A percentile compares a stretch with the other conserved stretches of the same genome.
phyloP scores from a whole-genome alignment of 192 early-diverging fungal genomes.

The Coemansia sp. region DNA sequence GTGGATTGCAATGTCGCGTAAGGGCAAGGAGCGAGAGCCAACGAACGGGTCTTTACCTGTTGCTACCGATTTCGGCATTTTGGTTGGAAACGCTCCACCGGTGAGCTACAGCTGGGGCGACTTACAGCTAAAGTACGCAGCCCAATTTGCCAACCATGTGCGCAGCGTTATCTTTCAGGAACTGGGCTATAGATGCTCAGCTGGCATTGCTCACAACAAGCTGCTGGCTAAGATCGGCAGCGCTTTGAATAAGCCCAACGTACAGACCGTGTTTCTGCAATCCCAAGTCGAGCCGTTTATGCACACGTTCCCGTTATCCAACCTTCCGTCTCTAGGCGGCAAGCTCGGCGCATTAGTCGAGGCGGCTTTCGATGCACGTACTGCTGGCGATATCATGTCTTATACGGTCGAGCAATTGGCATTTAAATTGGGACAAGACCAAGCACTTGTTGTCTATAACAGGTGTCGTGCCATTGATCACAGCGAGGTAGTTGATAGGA shows the following conservation, averaged over 20 bases:
- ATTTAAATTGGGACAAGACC: slow-evolving; percentile 31
- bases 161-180: slow-evolving; percentile 64
- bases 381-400: slow-evolving; percentile 34
- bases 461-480: slow-evolving; percentile 54
- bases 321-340: slow-evolving; percentile 87
- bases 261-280: slow-evolving; percentile 71
- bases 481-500: slow-evolving; percentile 36
- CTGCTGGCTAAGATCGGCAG: slow-evolving; percentile 85
- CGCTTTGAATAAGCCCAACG: slow-evolving; percentile 80
- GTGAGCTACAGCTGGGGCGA: slow-evolving; percentile 67
- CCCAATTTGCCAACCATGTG: slow-evolving; percentile 67
- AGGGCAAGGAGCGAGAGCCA: slow-evolving; percentile 48
- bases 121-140: slow-evolving; percentile 74
- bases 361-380: slow-evolving; percentile 55
- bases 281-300: slow-evolving; percentile 64
- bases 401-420: slow-evolving; percentile 44
- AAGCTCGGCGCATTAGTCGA: slow-evolving; percentile 78
- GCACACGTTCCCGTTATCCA: slow-evolving; percentile 64
- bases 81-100: slow-evolving; percentile 41
- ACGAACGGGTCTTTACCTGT: slow-evolving; percentile 13
- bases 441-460: slow-evolving; percentile 33
- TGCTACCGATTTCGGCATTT: slow-evolving; percentile 53
- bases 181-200: slow-evolving; percentile 79
- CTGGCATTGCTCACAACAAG: slow-evolving; percentile 84
- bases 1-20: slow-evolving; percentile 37